Percentiles rank a stretch among this genome's conserved stretches.
Conservation (phyloP, 768 basidiomycete species). For the Auriscalpium vulgare region DNA sequence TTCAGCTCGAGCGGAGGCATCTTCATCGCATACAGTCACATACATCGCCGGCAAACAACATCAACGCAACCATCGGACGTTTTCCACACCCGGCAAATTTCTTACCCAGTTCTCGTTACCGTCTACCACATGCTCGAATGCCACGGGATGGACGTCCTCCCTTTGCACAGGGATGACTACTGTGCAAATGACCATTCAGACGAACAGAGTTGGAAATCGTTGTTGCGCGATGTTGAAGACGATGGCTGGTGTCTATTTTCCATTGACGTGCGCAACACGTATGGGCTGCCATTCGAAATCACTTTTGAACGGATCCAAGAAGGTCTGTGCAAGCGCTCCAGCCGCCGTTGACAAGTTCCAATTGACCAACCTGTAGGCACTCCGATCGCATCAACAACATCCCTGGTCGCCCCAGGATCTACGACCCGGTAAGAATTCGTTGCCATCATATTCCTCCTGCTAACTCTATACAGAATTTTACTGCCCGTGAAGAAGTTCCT, state of each 20-base stretch:
- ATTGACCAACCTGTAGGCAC: conserved; percentile 24
- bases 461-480: conserved; percentile 38
- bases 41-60: conserved; percentile 36
- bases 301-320: conserved; percentile 60
- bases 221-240: conserved; percentile 38
- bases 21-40: conserved; percentile 75
- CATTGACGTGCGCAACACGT: conserved; percentile 87
- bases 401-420: conserved; percentile 80
- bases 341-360: background rate
- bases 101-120: conserved; percentile 85
- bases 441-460: background rate
- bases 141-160: conserved; percentile 71
- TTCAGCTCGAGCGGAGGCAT: conserved; percentile 69
- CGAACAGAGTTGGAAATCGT: conserved; percentile 16
- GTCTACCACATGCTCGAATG: conserved; percentile 95
- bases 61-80: conserved; percentile 31
- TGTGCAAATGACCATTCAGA: conserved; percentile 4
- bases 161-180: conserved; percentile 36
- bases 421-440: conserved; percentile 55
- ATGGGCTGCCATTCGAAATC: conserved; percentile 87
- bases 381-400: conserved; percentile 34
- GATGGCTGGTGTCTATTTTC: conserved; percentile 81
- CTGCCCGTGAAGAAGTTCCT: conserved; percentile 67
- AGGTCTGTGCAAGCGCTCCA: conserved; percentile 41
- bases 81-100: conserved; percentile 82